These are phyloP conservation scores for Ceriops zippeliana DNA, from an alignment of 345 rosid genomes.

Conservation along the genomic window DNA sequence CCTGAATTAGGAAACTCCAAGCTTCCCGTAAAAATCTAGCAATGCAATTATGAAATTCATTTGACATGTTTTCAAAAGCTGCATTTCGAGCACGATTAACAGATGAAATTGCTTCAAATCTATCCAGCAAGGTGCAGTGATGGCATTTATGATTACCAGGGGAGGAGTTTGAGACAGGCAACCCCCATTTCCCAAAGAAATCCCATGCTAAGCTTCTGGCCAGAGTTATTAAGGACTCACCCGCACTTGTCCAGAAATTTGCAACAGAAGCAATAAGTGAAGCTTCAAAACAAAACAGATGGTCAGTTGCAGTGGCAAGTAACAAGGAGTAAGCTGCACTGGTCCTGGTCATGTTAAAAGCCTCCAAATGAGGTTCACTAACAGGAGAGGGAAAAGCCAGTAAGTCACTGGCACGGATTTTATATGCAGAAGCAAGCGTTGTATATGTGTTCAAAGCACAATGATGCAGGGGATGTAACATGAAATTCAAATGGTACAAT, in stretches of 20 bases:
- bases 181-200: slow-evolving; percentile 13
- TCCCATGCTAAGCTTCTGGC: slow-evolving; percentile 34
- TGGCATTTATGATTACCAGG: slow-evolving; percentile 30
- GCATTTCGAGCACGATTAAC: slow-evolving; percentile 13
- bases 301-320: slow-evolving; percentile 59
- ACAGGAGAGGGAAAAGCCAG: slow-evolving; percentile 21
- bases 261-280: slow-evolving; percentile 55
- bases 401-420: slow-evolving; percentile 37
- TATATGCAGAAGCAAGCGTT: slow-evolving; percentile 66
- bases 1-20: slow-evolving; percentile 49
- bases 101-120: slow-evolving; percentile 11
- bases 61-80: slow-evolving; percentile 31
- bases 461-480: slow-evolving; percentile 60
- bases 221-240: slow-evolving; percentile 55
- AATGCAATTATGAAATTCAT: slow-evolving; percentile 43
- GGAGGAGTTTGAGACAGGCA: slow-evolving; percentile 15
- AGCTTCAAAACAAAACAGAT: slow-evolving; percentile 45
- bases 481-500: slow-evolving; percentile 25
- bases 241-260: slow-evolving; percentile 61
- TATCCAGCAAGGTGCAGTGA: slow-evolving; percentile 42
- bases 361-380: slow-evolving; percentile 25
- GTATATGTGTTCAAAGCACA: slow-evolving; percentile 56
- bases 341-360: slow-evolving; percentile 40
- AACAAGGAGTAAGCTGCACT: slow-evolving; percentile 73
- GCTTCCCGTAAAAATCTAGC: slow-evolving; percentile 23